Percentiles rank a stretch among this genome's conserved stretches.
Conservation (phyloP, 305 asterid species). For the Fraxinus sp. region DNA sequence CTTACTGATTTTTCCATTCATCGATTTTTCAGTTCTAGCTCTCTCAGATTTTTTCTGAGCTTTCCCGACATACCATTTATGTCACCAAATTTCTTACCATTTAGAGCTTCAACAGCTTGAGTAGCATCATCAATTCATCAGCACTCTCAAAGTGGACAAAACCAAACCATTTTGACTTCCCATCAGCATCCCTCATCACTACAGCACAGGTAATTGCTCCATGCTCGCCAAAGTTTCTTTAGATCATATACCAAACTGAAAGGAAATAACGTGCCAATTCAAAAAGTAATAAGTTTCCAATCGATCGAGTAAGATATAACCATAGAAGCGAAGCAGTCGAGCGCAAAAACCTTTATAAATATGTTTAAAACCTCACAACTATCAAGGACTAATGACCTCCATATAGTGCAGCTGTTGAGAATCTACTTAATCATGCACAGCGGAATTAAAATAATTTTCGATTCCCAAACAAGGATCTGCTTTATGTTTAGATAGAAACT, state of each 20-base stretch:
- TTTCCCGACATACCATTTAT: constrained; percentile 41
- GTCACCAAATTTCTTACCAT: constrained; percentile 32
- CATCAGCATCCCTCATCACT: constrained; percentile 43
- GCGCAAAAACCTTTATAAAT: too few species aligned
- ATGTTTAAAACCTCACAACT: constrained; percentile 64
- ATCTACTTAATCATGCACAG: too few species aligned
- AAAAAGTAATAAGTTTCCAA: too few species aligned
- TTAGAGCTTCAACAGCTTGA: constrained; percentile 35
- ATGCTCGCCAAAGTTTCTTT: constrained; percentile 28
- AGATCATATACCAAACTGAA: constrained; percentile 18
- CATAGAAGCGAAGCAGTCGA: too few species aligned
- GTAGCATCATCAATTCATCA: constrained; percentile 46
- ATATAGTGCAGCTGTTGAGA: too few species aligned
- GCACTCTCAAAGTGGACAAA: constrained; percentile 44
- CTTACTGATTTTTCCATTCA: constrained; percentile 41
- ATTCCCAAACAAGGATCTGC: too few species aligned
- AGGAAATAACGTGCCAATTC: too few species aligned
- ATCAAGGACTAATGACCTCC: constrained; percentile 82
- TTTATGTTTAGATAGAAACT: too few species aligned
- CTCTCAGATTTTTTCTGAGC: constrained; percentile 45
- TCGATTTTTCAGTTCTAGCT: constrained; percentile 34
- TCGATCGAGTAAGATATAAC: too few species aligned
- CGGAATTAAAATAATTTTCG: too few species aligned
- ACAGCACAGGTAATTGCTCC: constrained; percentile 42
- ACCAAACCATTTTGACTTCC: constrained; percentile 44